Conservation (phyloP, 1,284 basidiomycete genomes). For the Boletellus deceptivus region DNA sequence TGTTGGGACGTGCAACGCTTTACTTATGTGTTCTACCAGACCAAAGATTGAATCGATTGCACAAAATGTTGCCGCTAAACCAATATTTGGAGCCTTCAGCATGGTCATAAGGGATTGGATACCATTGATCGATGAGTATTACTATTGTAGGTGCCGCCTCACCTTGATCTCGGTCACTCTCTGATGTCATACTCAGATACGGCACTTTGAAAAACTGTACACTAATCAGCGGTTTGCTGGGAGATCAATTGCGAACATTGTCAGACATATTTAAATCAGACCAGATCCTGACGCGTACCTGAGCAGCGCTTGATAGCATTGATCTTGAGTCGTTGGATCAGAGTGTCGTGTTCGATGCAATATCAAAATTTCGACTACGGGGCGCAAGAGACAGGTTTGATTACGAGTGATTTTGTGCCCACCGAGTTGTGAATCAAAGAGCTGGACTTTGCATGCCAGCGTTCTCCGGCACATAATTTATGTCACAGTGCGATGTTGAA, state of each 20-base stretch:
- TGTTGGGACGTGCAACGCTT: neutral
- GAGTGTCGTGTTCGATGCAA: too few relatives aligned
- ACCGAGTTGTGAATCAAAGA: neutral
- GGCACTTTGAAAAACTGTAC: constrained; percentile 41
- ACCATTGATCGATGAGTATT: constrained; percentile 91
- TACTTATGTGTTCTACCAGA: constrained; percentile 37
- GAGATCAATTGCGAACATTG: constrained; percentile 1
- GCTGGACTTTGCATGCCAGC: neutral
- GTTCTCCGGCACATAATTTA: too few relatives aligned
- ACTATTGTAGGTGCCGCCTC: constrained; percentile 74
- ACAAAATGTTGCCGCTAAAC: constrained; percentile 57
- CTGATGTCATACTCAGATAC: constrained; percentile 41
- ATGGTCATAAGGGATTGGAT: constrained; percentile 87
- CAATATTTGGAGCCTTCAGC: constrained; percentile 74
- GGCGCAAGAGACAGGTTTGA: neutral
- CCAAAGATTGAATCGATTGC: constrained; percentile 73
- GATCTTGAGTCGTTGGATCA: neutral
- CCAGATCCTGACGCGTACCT: neutral
- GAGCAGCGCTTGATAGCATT: neutral
- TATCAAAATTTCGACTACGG: too few relatives aligned
- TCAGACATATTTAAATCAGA: neutral
- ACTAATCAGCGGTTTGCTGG: constrained; percentile 1
- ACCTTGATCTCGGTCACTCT: neutral
- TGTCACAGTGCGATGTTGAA: too few relatives aligned
- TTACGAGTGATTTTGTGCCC: neutral